Base-by-base conservation (phyloP, 1,284 basidiomycete genomes). In the Phellinidium pouzarii region DNA sequence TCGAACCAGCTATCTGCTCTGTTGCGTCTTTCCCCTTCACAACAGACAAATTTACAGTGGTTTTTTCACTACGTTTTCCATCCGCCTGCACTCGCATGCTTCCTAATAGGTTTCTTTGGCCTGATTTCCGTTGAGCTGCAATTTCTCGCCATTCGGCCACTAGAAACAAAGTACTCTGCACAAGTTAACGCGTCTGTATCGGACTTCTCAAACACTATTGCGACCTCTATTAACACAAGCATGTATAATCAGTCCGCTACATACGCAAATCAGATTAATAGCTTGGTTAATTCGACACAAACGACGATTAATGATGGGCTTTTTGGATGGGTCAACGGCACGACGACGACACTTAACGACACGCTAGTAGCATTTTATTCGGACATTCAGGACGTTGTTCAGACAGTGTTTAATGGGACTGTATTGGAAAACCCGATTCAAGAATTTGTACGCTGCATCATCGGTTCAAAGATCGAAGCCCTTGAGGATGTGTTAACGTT, bases 241-340 rank as follows among this genome's bases (percentile, higher is more conserved):
- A 91, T 93, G 77, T 81, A 78, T 61, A 82, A 87, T 61, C 84
- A 91, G 60, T 92, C 88, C 7, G 63, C 78, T 4, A 65, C 76
- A 1, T 99, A 94, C 60, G 91, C 94, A 1, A 73, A 70, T 19
- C 74, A 75, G 27, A 77, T 93, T 62, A 99, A 98, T 63, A 60
- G 61, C 4, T 83, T 82, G 23, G 81, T 96, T 26, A 73, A 78
- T 40, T 61, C 62, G 23, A 76, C 91, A 48, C 87, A 97, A 67
- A 71, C 72, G 34, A 77, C 80, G 9, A 81, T 98, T 66, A 92
- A 98, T 66, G 69, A 88, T 34, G 87, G 90, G 14, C 68, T 97
- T 42, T 95, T 98, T 58, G 87, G 90, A 14, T 98, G 94, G 94
- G 84, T 98, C 48, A 92, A 96, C 62, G 79, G 75, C n/a, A 96